These are phyloP conservation scores for Kalmanozyma brasiliensis DNA, from an alignment of 1,284 basidiomycete species.

Conservation along the genomic window DNA sequence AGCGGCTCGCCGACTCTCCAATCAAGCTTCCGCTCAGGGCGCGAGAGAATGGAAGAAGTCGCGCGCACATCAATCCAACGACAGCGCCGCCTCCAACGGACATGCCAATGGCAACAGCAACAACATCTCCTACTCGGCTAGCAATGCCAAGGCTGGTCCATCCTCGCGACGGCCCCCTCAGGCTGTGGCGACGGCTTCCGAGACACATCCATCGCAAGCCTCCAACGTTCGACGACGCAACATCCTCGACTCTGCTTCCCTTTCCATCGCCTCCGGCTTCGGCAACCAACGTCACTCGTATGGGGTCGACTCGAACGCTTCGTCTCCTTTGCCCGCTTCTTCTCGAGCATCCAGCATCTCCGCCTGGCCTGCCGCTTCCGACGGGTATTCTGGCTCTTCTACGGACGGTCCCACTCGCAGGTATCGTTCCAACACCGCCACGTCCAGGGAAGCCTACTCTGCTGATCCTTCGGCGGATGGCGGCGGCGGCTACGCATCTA, in stretches of 20 bases:
- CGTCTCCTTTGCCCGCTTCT: constrained; percentile 30
- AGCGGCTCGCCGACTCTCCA: constrained; percentile 44
- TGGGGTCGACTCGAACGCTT: constrained; percentile 9
- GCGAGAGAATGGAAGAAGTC: constrained; percentile 43
- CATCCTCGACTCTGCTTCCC: constrained; percentile 35
- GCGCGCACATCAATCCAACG: constrained; percentile 20
- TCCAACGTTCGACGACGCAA: constrained; percentile 25
- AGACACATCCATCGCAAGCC: constrained; percentile 9
- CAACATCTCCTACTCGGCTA: constrained; percentile 6
- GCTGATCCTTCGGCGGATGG: constrained; percentile 48
- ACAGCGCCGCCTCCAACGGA: neutral
- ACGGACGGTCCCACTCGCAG: constrained; percentile 32
- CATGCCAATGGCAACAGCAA: constrained; percentile 1
- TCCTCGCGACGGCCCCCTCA: constrained; percentile 28
- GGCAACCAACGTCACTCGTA: constrained; percentile 13
- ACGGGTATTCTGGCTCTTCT: constrained; percentile 38
- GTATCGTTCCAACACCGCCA: constrained; percentile 33
- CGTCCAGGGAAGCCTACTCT: constrained; percentile 50
- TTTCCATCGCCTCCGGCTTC: constrained; percentile 7
- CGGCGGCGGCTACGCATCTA: constrained; percentile 30
- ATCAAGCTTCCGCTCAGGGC: constrained; percentile 32
- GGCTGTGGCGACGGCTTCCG: constrained; percentile 2
- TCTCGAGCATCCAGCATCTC: constrained; percentile 17
- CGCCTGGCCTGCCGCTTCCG: constrained; percentile 5
- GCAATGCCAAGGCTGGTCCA: constrained; percentile 35